phyloP scores from a whole-genome alignment of 768 basidiomycete species.

The Lactarius indigo region DNA sequence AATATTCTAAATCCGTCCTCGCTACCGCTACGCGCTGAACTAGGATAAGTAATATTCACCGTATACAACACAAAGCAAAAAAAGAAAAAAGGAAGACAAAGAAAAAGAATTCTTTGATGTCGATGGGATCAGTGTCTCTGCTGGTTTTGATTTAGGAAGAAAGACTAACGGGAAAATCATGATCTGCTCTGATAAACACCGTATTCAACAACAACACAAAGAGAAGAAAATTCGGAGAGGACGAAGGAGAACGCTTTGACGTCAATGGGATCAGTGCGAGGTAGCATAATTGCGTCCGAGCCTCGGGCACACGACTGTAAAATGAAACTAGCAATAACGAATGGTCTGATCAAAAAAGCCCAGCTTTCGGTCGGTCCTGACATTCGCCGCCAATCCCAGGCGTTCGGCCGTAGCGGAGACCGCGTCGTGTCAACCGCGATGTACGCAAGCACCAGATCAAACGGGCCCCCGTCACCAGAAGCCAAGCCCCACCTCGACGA shows the following conservation, averaged over 20 bases:
- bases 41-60: not conserved
- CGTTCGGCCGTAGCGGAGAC: not conserved
- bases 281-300: not conserved
- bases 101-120: too few species aligned
- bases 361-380: not conserved
- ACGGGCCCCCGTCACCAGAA: slow-evolving; percentile 3
- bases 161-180: too few species aligned
- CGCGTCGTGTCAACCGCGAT: slow-evolving; percentile 3
- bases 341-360: not conserved
- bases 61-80: too few species aligned
- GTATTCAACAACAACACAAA: not conserved
- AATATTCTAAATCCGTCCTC: not conserved
- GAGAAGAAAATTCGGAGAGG: not conserved
- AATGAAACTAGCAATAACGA: not conserved
- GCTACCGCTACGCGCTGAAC: too few species aligned
- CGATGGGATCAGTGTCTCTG: too few species aligned
- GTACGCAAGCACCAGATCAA: slow-evolving; percentile 19
- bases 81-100: too few species aligned
- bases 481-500: not conserved
- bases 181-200: too few species aligned
- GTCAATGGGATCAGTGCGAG: not conserved
- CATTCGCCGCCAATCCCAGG: not conserved
- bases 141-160: too few species aligned
- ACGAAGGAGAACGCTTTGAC: not conserved
- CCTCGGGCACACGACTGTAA: not conserved